Evolutionary conservation across 805 yeast genomes (phyloP), one percentile per base, ranked within the genome.

Genomic region (Myxozyma vanderwaltii): DNA sequence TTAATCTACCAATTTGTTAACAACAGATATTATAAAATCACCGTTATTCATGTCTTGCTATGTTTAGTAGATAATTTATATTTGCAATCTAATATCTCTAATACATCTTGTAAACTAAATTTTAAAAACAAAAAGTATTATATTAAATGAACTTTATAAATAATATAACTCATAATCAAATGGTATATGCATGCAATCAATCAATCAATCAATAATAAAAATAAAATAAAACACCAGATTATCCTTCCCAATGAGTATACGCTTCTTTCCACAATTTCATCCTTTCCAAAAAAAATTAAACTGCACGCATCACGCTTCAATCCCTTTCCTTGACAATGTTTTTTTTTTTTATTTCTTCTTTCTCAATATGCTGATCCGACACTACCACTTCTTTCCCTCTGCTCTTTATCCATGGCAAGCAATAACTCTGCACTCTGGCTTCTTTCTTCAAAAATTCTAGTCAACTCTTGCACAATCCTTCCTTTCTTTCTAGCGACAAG

Each of bases 371-470:
- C 33, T 29, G 33, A 29, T 6, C 40, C 51, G 6, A 10, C 21
- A 17, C 26, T 29, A 15, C 26, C 29, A 4, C 38, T 47, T 12
- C 53, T 17, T n/a, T 13, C 53, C 38, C 40, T 43, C 54, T 39
- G 36, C 46, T 51, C 40, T 21, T 23, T 24, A 40, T 51, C 64
- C 51, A 62, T 35, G 44, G 54, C 63, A 39, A 59, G 56, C 27
- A 63, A 50, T 39, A 60, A 33, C 51, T 56, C 57, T 4, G 63
- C 67, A 26, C 62, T 62, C 59, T 63, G 64, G 33, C 65, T 59
- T 23, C 67, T 54, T 54, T 64, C 67, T 38, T 64, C 67, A 35
- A 63, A 64, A 10, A 64, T 54, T 23, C 49, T 35, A 4, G 65
- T 31, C 38, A 64, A 53, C 38, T 64, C 63, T 48, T 64, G 62